Percentiles rank a stretch among this genome's conserved stretches.
Evolutionary conservation across 495 filamentous ascomycete genomes (phyloP).

Genomic region (Daldinia caldariorum): DNA sequence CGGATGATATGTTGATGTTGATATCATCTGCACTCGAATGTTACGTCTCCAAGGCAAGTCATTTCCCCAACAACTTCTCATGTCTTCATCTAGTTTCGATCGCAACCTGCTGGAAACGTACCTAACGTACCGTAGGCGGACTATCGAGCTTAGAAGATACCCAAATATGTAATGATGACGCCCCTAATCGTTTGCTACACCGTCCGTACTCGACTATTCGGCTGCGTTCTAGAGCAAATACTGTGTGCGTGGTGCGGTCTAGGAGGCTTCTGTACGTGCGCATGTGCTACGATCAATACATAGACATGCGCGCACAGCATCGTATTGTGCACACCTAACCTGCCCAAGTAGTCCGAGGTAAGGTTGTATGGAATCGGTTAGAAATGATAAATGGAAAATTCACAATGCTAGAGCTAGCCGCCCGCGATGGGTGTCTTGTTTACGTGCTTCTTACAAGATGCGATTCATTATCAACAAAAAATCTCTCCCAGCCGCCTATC

Average conservation of each 20-base stretch:
- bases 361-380: slow-evolving; percentile 1
- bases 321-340: slow-evolving; percentile 13
- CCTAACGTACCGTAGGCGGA: background rate
- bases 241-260: slow-evolving; percentile 1
- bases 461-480: slow-evolving; percentile 26
- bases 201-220: background rate
- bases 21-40: slow-evolving; percentile 37
- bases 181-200: slow-evolving; percentile 7
- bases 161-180: slow-evolving; percentile 8
- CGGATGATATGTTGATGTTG: slow-evolving; percentile 29
- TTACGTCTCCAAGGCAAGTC: slow-evolving; percentile 38
- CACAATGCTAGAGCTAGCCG: slow-evolving; percentile 12
- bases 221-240: slow-evolving; percentile 2
- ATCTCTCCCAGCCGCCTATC: slow-evolving; percentile 21
- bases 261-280: slow-evolving; percentile 8
- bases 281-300: slow-evolving; percentile 5
- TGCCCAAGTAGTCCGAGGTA: background rate
- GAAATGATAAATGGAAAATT: slow-evolving; percentile 16
- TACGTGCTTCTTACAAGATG: slow-evolving; percentile 28
- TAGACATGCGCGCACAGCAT: slow-evolving; percentile 17
- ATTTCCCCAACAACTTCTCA: slow-evolving; percentile 28
- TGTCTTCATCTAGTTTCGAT: slow-evolving; percentile 4
- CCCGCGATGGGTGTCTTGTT: slow-evolving; percentile 16
- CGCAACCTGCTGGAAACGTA: slow-evolving; percentile 1
- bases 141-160: slow-evolving; percentile 4